Evolutionary conservation across 306 rosid species (phyloP).

Genomic region (Rubus idaeus): DNA sequence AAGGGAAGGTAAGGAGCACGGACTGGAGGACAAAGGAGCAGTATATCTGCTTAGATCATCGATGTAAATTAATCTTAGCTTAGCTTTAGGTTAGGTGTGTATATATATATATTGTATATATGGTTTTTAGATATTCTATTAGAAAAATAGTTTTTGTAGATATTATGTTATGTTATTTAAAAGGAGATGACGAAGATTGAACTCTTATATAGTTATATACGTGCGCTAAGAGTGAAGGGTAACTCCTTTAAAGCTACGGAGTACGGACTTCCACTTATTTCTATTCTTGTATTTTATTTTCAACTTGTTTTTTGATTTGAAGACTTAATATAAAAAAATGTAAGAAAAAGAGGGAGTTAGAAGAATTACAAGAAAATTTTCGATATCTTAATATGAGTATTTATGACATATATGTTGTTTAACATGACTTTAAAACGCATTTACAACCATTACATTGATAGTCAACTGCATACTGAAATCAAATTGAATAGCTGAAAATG

Average conservation of each 20-base stretch:
- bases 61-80: no score
- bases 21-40: background rate
- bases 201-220: background rate
- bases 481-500: no score
- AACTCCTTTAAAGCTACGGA: no score
- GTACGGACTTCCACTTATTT: no score
- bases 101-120: no score
- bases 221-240: no score
- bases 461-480: no score
- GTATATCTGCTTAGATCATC: background rate
- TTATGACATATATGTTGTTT: no score
- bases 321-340: background rate
- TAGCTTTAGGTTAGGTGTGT: background rate
- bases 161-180: background rate
- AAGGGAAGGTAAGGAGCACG: background rate
- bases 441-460: no score
- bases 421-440: no score
- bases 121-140: background rate
- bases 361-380: no score
- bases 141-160: background rate
- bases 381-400: background rate
- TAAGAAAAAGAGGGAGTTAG: background rate
- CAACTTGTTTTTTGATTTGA: background rate
- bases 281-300: background rate
- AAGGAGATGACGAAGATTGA: background rate